Percentiles rank a stretch among this genome's conserved stretches.
phyloP scores from a whole-genome alignment of 2,329 filamentous ascomycete species.

The Trichoderma endophyticum region DNA sequence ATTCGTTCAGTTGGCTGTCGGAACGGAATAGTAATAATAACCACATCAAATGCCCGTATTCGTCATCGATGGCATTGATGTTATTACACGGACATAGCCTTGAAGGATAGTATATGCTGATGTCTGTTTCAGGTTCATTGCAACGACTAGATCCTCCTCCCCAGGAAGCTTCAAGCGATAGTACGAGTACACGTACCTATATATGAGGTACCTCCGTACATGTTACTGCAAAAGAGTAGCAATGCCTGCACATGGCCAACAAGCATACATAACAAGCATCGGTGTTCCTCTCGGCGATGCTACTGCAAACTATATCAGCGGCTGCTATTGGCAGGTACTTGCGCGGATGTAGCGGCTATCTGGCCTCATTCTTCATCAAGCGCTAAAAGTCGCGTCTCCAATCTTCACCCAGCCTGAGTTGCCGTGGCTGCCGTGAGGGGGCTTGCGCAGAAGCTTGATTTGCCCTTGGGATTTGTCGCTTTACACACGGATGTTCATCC shows the following conservation, averaged over 20 bases:
- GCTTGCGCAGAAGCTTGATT: constrained; percentile 4
- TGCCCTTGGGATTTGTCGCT: not conserved
- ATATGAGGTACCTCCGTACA: not conserved
- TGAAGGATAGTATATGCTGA: not conserved
- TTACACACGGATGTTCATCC: not conserved
- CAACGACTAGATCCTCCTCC: not conserved
- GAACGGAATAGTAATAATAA: not conserved
- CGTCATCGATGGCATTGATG: not conserved
- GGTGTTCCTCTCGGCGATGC: not conserved
- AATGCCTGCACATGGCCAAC: not conserved
- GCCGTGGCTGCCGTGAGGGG: constrained; percentile 30
- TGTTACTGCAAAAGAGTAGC: no score
- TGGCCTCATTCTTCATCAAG: constrained; percentile 18
- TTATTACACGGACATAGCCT: not conserved
- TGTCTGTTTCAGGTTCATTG: not conserved
- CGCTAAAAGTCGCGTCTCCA: constrained; percentile 21
- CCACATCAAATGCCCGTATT: not conserved
- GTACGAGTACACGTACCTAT: not conserved
- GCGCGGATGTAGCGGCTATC: constrained; percentile 30
- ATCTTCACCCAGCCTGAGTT: constrained; percentile 24
- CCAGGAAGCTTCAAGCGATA: not conserved
- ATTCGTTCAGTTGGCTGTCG: not conserved
- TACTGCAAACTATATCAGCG: not conserved
- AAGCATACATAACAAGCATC: not conserved
- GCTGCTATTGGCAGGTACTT: not conserved